Conservation (phyloP, 2,329 filamentous ascomycete genomes). For the Fusarium kyushuense region DNA sequence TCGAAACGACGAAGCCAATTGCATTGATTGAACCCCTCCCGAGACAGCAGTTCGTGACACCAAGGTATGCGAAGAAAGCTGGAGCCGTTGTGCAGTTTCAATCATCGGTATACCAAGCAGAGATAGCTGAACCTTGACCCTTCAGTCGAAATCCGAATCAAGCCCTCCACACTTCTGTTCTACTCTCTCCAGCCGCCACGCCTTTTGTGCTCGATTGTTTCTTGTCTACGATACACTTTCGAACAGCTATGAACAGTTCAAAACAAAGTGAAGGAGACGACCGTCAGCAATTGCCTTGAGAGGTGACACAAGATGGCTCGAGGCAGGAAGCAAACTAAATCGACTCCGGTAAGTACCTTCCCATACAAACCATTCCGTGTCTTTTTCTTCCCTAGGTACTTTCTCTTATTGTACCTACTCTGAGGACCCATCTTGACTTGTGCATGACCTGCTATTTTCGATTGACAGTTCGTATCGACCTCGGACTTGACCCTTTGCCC, state of each 20-base stretch:
- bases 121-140: neutral
- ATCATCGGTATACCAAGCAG: neutral
- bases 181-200: neutral
- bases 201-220: neutral
- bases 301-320: slow-evolving; percentile 32
- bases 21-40: neutral
- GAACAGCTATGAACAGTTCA: neutral
- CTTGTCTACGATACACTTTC: neutral
- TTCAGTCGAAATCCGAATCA: neutral
- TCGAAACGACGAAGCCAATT: neutral
- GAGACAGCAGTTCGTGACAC: neutral
- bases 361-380: neutral
- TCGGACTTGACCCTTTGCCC: slow-evolving; percentile 20
- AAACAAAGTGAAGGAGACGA: neutral
- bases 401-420: slow-evolving; percentile 38
- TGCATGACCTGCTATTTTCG: slow-evolving; percentile 43
- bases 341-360: slow-evolving; percentile 35
- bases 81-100: neutral
- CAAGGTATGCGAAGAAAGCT: neutral
- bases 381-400: slow-evolving; percentile 17
- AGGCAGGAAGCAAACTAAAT: slow-evolving; percentile 38
- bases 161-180: neutral
- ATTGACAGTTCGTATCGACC: slow-evolving; percentile 41
- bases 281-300: slow-evolving; percentile 4
- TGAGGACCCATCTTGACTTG: slow-evolving; percentile 22